Base-by-base conservation (phyloP, 73 alveolate genomes). In the Paramecium sexaurelia region DNA sequence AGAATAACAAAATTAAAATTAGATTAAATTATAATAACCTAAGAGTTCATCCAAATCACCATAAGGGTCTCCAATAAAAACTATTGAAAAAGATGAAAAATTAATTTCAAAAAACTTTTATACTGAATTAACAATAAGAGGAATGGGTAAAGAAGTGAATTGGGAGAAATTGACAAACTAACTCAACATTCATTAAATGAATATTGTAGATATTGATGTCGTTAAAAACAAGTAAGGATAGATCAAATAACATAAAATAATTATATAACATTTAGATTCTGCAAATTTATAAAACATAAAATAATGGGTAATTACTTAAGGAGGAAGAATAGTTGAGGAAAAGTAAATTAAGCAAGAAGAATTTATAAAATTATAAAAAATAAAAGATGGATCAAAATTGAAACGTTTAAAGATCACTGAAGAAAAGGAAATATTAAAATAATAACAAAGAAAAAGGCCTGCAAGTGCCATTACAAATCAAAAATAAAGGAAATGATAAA, bases 241-340 rank as follows among this genome's bases (percentile, higher is more conserved):
- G 11, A 35, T 73, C 35, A 73, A 35, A 8, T 37, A 73, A 33
- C 87, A 73, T 37, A 73, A 35, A 20, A 73, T 73, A 10, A 73
- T 73, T 1, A 73, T 73, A 32, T 33, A 73, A 9, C 57, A 73
- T 37, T 35, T 32, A 6, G 55, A 73, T 66, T 26, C 37, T 9
- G 36, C 67, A 20, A 73, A 73, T 73, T 20, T 35, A 13, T 13
- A 13, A 73, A 13, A 35, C 13, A 17, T 35, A 15, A 73, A 73
- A 20, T 35, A 33, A 73, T 73, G 87, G 87, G 56, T 73, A 10
- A n/a, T 35, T 13, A 41, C 36, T n/a, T 35, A 73, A 35, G 87
- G 87, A 73, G 87, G 87, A 2, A 35, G 66, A 35, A 37, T 73
- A 20, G 57, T 73, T 35, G 57, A 73, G 5, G 87, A 73, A 37